Conservation (phyloP, 2,329 filamentous ascomycete genomes). For the Didymella exigua region DNA sequence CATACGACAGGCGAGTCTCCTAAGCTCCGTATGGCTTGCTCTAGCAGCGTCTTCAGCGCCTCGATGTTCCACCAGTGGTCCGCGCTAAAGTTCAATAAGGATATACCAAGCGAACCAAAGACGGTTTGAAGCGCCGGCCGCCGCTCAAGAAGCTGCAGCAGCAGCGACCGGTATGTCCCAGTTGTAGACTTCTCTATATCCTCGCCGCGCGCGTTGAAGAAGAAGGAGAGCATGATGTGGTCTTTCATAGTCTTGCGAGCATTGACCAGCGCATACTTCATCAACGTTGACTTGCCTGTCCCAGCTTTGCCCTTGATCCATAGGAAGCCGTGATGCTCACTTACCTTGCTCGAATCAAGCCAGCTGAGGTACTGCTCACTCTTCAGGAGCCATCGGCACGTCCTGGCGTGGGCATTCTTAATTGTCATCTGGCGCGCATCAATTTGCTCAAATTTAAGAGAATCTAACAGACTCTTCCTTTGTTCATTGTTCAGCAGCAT, state of each 20-base stretch:
- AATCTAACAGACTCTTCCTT: neutral
- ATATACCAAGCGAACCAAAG: slow-evolving; percentile 7
- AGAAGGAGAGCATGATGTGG: slow-evolving; percentile 24
- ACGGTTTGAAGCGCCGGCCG: slow-evolving; percentile 17
- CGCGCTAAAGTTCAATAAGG: slow-evolving; percentile 2
- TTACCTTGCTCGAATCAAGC: slow-evolving; percentile 39
- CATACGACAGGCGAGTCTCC: slow-evolving; percentile 22
- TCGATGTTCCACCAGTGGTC: slow-evolving; percentile 23
- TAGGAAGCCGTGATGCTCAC: slow-evolving; percentile 26
- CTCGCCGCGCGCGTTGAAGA: slow-evolving; percentile 36
- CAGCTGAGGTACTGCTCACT: slow-evolving; percentile 46
- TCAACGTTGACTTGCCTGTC: slow-evolving; percentile 53
- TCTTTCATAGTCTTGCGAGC: slow-evolving; percentile 17
- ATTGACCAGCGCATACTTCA: slow-evolving; percentile 41
- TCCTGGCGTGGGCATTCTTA: slow-evolving; percentile 45
- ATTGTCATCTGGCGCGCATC: slow-evolving; percentile 48
- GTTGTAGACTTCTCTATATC: slow-evolving; percentile 29
- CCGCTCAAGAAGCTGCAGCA: slow-evolving; percentile 31
- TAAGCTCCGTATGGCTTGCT: slow-evolving; percentile 22
- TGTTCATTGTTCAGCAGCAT: neutral
- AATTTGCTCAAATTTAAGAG: slow-evolving; percentile 45
- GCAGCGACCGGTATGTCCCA: slow-evolving; percentile 34
- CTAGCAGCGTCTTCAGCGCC: slow-evolving; percentile 26
- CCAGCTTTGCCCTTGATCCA: slow-evolving; percentile 42
- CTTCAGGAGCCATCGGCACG: slow-evolving; percentile 52